These are phyloP conservation scores for Lipomyces yamanashiensis DNA, from an alignment of 805 yeast genomes.

Conservation along the genomic window DNA sequence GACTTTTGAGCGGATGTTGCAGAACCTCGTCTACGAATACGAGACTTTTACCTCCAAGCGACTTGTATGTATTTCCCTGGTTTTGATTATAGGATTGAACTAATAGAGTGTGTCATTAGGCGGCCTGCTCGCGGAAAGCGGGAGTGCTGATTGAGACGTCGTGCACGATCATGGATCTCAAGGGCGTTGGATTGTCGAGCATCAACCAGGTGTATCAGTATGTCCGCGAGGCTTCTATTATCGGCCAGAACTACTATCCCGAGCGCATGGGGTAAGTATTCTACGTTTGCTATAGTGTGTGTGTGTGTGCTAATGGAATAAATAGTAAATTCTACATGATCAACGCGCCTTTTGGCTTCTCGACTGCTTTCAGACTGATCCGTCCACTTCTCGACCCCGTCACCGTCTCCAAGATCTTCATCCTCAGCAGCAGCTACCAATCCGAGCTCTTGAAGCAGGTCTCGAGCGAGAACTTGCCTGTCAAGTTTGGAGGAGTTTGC, in stretches of 20 bases:
- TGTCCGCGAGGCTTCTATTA: conserved; percentile 88
- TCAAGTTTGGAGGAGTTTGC: conserved; percentile 85
- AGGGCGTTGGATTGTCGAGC: conserved; percentile 85
- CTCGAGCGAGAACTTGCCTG: conserved; percentile 90
- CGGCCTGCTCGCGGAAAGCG: conserved; percentile 87
- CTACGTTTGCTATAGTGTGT: neutral
- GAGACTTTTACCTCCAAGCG: conserved; percentile 84
- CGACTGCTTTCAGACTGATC: conserved; percentile 88
- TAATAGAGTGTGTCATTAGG: conserved; percentile 44
- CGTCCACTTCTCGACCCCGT: conserved; percentile 97
- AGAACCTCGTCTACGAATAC: conserved; percentile 96
- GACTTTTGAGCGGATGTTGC: conserved; percentile 92
- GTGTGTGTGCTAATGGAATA: neutral
- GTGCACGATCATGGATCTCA: conserved; percentile 92
- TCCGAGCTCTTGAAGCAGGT: conserved; percentile 87
- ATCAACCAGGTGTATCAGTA: conserved; percentile 85
- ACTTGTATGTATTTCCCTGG: conserved; percentile 46
- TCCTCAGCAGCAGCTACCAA: conserved; percentile 77
- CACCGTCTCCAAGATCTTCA: conserved; percentile 91
- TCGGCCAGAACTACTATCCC: conserved; percentile 97
- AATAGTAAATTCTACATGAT: conserved; percentile 70
- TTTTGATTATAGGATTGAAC: neutral
- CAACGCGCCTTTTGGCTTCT: conserved; percentile 97
- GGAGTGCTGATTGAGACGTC: conserved; percentile 88
- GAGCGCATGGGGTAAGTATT: conserved; percentile 91